Evolutionary conservation across 75 land plant species (phyloP).

Genomic region (Cupressus sempervirens): DNA sequence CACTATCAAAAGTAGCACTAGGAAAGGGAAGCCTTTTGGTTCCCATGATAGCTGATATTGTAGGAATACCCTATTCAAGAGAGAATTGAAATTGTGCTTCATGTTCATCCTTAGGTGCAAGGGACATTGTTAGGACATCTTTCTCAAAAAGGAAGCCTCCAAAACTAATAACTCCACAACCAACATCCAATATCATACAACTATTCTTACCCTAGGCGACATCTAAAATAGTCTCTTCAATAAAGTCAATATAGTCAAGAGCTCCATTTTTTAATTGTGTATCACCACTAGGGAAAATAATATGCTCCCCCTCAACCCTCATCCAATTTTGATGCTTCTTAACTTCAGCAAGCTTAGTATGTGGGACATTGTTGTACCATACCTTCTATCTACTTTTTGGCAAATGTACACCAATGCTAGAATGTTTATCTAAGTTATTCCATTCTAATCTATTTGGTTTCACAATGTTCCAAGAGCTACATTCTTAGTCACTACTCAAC

Average conservation of each 20-base stretch:
- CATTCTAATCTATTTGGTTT: no score
- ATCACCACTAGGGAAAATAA: conserved; percentile 76
- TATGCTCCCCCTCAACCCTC: conserved; percentile 50
- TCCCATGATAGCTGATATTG: conserved; percentile 84
- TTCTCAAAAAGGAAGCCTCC: conserved; percentile 84
- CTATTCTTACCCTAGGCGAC: conserved; percentile 62
- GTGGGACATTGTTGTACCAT: conserved; percentile 77
- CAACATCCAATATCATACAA: conserved; percentile 83
- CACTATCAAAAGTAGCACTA: conserved; percentile 68
- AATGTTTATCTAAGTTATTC: no score
- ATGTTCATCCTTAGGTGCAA: conserved; percentile 95
- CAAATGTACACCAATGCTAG: no score
- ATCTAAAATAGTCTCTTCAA: conserved; percentile 54
- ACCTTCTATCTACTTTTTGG: no score
- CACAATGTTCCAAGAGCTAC: no score
- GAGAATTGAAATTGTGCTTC: conserved; percentile 96
- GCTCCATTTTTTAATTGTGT: conserved; percentile 83
- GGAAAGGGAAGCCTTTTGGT: conserved; percentile 78
- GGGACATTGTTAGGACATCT: conserved; percentile 79
- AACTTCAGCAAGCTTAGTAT: conserved; percentile 49
- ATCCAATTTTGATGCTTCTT: conserved; percentile 83
- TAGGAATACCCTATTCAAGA: conserved; percentile 94
- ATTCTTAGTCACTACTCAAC: no score
- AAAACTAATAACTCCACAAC: conserved; percentile 95
- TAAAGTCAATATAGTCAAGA: conserved; percentile 61